Conservation (phyloP, 345 rosid species). For the Ceriops tagal region DNA sequence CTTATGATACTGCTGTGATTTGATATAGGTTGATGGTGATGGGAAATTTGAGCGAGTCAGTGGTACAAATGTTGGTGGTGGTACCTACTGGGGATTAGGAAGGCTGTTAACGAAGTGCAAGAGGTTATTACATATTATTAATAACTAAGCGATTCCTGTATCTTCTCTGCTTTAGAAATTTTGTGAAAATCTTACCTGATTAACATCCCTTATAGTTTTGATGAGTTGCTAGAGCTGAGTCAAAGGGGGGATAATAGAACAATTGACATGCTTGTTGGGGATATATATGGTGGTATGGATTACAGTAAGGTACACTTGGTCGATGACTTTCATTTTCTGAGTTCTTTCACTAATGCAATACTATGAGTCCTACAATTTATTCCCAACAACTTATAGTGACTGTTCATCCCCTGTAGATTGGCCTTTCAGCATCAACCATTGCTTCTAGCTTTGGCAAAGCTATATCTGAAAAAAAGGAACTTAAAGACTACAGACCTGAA, state of each 20-base stretch:
- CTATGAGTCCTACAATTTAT: not conserved
- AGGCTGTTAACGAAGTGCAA: slow-evolving; percentile 89
- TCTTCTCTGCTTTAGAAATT: slow-evolving; percentile 1
- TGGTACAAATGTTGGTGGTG: slow-evolving; percentile 98
- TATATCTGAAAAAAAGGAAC: slow-evolving; percentile 88
- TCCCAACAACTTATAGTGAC: not conserved
- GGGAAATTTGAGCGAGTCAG: slow-evolving; percentile 97
- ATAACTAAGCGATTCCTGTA: slow-evolving; percentile 12
- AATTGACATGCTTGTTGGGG: slow-evolving; percentile 98
- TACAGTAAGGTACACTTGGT: slow-evolving; percentile 66
- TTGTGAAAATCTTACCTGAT: slow-evolving; percentile 8
- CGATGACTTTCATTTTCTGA: slow-evolving; percentile 1
- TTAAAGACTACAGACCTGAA: slow-evolving; percentile 88
- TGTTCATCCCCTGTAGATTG: slow-evolving; percentile 47
- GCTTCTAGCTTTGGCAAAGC: slow-evolving; percentile 99
- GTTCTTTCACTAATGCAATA: not conserved
- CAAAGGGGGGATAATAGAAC: slow-evolving; percentile 92
- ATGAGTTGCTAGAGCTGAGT: slow-evolving; percentile 92
- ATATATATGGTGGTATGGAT: slow-evolving; percentile 95
- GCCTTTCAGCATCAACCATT: slow-evolving; percentile 95
- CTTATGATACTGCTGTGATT: slow-evolving; percentile 10
- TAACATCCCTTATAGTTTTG: slow-evolving; percentile 55
- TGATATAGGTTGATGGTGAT: slow-evolving; percentile 82
- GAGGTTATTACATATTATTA: slow-evolving; percentile 40
- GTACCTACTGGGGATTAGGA: slow-evolving; percentile 98